Evolutionary conservation across 2,329 filamentous ascomycete species (phyloP), one percentile per base, ranked within the genome.

Genomic region (Claviceps paspali): DNA sequence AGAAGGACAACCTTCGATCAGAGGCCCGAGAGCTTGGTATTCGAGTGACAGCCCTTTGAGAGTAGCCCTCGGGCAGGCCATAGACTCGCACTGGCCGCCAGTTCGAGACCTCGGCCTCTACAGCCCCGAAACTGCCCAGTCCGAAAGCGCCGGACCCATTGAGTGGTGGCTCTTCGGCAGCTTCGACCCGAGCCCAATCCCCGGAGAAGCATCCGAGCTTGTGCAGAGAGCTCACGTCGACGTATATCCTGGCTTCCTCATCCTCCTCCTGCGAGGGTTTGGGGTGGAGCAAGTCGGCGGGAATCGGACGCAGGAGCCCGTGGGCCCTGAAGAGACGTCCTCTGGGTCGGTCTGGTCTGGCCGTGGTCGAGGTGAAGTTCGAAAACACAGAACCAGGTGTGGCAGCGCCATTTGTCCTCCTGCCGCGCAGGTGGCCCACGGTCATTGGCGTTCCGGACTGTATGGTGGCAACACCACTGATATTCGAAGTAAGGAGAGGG

Each of bases 121-220:
- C 35, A 34, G 57, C 51, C 1, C 53, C 55, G 45, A 78, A 82
- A 43, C 73, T 77, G 17, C 75, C 76, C 3, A 85, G 64, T 2
- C 78, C 78, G 61, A 78, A 81, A 0, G 70, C 63, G 35, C 71
- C 81, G 46, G 74, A 73, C 14, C 68, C 81, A 54, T 75, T 80
- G 12, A 65, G 62, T 17, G 72, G 79, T 41, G 83, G 81, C 52
- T 86, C 83, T 45, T 82, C 71, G 0, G 82, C 72, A 5, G 75
- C 69, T 59, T 94, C 85, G 9, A 95, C 67, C 17, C 81, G 78
- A 9, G 94, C 85, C 91, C 91, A 98, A 52, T 98, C 91, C 22
- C 91, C 91, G 1, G 88, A 96, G 53, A 98, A 98, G 56, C 88
- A 96, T 12, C 88, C 87, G 38, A 98, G 80, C 47, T 87, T 86